These are phyloP conservation scores for Zoysia japonica DNA, from an alignment of 176 grass and related monocot genomes.

Conservation along the genomic window DNA sequence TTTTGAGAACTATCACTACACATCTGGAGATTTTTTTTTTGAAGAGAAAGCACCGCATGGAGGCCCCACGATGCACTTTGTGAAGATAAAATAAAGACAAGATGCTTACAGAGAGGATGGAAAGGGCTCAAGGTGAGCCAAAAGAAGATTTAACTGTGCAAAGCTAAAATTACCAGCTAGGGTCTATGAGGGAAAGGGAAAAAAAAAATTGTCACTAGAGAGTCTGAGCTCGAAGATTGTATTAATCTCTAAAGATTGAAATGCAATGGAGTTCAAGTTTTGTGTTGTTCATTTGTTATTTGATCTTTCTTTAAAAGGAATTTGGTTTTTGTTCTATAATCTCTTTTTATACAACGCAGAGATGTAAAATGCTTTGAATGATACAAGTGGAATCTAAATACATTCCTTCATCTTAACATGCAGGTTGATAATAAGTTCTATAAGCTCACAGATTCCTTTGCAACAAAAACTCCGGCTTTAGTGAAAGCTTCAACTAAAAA, in stretches of 20 bases:
- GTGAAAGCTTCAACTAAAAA: constrained; percentile 59
- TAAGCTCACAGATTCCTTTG: constrained; percentile 63
- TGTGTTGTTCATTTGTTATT: background rate
- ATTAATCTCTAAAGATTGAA: too few relatives aligned
- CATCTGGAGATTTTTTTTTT: too few relatives aligned
- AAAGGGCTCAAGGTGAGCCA: too few relatives aligned
- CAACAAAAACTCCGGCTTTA: constrained; percentile 45
- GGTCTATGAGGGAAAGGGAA: too few relatives aligned
- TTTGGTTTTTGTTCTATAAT: background rate
- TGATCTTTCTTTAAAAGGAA: background rate
- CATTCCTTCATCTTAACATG: constrained; percentile 21
- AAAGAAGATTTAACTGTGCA: too few relatives aligned
- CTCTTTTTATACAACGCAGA: constrained; percentile 11
- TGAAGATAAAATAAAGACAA: too few relatives aligned
- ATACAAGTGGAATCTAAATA: background rate
- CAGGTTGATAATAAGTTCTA: constrained; percentile 76
- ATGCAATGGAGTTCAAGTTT: background rate
- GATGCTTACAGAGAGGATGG: too few relatives aligned
- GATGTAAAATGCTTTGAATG: constrained; percentile 27
- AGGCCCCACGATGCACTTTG: too few relatives aligned
- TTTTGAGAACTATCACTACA: background rate
- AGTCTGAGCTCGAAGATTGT: too few relatives aligned
- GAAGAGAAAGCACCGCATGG: too few relatives aligned
- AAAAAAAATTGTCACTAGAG: too few relatives aligned
- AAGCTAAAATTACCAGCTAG: too few relatives aligned